Conservation (phyloP, 345 rosid species). For the Lumnitzera littorea region DNA sequence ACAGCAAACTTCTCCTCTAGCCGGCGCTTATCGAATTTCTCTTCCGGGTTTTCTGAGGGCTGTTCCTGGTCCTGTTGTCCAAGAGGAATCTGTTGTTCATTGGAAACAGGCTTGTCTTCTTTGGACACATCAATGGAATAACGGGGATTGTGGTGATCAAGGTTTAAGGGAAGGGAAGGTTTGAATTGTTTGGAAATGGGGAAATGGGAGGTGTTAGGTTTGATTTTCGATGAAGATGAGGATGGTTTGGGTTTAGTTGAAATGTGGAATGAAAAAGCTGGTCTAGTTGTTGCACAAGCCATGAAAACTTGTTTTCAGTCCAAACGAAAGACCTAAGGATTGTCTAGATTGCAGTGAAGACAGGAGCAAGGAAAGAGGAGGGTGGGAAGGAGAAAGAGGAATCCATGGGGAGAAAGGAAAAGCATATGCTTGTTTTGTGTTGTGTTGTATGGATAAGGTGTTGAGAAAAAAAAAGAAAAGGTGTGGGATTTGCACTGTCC, state of each 20-base stretch:
- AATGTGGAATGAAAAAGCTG: constrained; percentile 52
- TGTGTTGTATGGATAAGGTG: constrained; percentile 27
- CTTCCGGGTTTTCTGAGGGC: constrained; percentile 1
- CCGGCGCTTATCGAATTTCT: constrained; percentile 35
- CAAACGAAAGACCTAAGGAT: neutral
- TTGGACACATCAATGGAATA: constrained; percentile 62
- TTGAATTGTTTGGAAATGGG: constrained; percentile 1
- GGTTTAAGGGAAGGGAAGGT: neutral
- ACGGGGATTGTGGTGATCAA: constrained; percentile 15
- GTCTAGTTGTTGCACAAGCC: constrained; percentile 65
- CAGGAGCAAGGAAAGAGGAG: constrained; percentile 7
- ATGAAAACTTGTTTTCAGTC: constrained; percentile 11
- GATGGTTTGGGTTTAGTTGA: constrained; percentile 16
- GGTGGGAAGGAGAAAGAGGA: constrained; percentile 27
- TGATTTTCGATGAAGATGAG: neutral
- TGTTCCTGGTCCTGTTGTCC: constrained; percentile 3
- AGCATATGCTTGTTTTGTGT: constrained; percentile 21
- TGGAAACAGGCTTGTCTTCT: constrained; percentile 49
- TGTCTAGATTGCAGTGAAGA: neutral
- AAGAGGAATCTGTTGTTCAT: constrained; percentile 9
- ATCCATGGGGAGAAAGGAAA: constrained; percentile 27
- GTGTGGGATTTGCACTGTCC: neutral
- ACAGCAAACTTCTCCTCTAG: constrained; percentile 91
- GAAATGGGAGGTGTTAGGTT: constrained; percentile 1
- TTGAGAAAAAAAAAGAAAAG: constrained; percentile 8